phyloP scores from a whole-genome alignment of 2,329 filamentous ascomycete species.

The Lithohypha guttulata region DNA sequence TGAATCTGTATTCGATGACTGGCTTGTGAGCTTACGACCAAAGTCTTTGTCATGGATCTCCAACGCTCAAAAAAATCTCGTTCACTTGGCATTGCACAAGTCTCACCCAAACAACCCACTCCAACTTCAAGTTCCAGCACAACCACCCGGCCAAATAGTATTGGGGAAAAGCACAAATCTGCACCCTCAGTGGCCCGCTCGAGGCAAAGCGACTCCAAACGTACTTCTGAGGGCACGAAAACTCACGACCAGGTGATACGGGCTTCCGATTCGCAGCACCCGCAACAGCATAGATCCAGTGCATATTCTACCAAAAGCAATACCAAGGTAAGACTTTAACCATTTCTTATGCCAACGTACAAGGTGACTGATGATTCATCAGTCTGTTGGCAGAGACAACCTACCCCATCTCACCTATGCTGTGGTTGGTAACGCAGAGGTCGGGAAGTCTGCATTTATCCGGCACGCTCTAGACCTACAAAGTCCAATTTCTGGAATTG shows the following conservation, averaged over 20 bases:
- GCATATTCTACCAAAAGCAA: not conserved
- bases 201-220: slow-evolving; percentile 16
- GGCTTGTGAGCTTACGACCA: slow-evolving; percentile 7
- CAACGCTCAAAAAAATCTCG: slow-evolving; percentile 18
- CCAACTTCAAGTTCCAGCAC: slow-evolving; percentile 3
- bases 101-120: slow-evolving; percentile 10
- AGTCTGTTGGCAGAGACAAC: slow-evolving; percentile 12
- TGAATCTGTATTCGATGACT: not conserved
- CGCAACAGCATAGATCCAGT: not conserved
- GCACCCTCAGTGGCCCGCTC: slow-evolving; percentile 16
- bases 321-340: slow-evolving; percentile 6
- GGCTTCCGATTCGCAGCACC: slow-evolving; percentile 8
- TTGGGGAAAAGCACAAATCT: slow-evolving; percentile 21
- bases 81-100: slow-evolving; percentile 17
- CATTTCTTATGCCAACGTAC: too few relatives aligned
- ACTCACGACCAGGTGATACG: slow-evolving; percentile 12
- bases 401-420: slow-evolving; percentile 48
- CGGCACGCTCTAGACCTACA: slow-evolving; percentile 46
- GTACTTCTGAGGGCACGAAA: slow-evolving; percentile 13
- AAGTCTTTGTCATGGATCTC: slow-evolving; percentile 17
- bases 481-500: slow-evolving; percentile 18
- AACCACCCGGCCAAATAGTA: slow-evolving; percentile 11
- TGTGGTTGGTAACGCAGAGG: slow-evolving; percentile 43
- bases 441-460: slow-evolving; percentile 52
- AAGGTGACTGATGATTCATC: too few relatives aligned